Base-by-base conservation (phyloP, 495 filamentous ascomycete genomes). In the Penicillium malachiteum region DNA sequence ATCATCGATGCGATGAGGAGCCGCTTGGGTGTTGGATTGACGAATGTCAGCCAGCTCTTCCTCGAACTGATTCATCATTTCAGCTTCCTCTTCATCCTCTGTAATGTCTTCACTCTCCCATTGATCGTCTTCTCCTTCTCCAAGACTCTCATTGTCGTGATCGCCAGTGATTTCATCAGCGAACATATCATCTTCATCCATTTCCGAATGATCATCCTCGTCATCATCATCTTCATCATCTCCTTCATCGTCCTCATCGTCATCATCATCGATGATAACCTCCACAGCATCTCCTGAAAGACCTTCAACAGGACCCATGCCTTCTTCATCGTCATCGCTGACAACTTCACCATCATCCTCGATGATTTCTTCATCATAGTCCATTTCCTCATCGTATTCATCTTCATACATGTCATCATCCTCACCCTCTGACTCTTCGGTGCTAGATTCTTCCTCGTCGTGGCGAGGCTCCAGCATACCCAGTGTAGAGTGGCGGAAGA, bases 401-500 rank as follows among this genome's bases (percentile, higher is more conserved):
- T 89, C 90, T 59, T 92, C 81, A 21, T 80, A 91, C 86, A 94
- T 91, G 60, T 92, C 91, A 63, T 91, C 89, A 46, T 91, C 91
- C 50, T 87, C 83, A 49, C 82, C 83, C 52, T 85, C 85, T 6
- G 86, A 89, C 54, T 78, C 77, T 35, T 84, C 83, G 1, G 78
- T 78, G 58, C 77, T 81, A 16, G 86, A 88, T 50, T 89, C 87
- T 53, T 90, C 87, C 57, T 90, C 87, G 57, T 90, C 87, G 57
- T 90, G 81, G 55, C 84, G 83, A 57, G 88, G 89, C 66, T 97
- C 94, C 54, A 96, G 84, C 84, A 99, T 92, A 37, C 95, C 95
- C 33, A 99, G 79, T 5, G 95, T 90, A 4, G 94, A 97, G 65
- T 97, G 96, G 39, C 94, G 87, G 73, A 96, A 97, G 7, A 99